Conservation (phyloP, 495 filamentous ascomycete species). For the Aspergillus olivimuriae region DNA sequence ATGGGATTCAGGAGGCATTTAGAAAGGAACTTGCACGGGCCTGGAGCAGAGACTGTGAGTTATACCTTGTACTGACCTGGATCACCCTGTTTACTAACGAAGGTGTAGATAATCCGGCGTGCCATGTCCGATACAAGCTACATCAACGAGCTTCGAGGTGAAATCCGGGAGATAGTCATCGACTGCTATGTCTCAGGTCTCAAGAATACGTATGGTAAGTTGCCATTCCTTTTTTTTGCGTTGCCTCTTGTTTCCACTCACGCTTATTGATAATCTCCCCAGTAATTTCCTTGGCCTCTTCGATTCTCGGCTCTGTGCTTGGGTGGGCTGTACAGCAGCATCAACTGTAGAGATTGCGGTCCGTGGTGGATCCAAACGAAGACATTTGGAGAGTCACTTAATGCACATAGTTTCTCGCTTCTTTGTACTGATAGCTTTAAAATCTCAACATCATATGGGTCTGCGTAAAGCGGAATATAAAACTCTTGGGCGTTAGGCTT, state of each 20-base stretch:
- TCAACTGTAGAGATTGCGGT: constrained; percentile 23
- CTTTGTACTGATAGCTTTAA: too few relatives aligned
- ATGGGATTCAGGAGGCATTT: constrained; percentile 27
- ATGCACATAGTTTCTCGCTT: too few relatives aligned
- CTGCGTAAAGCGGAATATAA: too few relatives aligned
- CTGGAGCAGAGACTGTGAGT: constrained; percentile 21
- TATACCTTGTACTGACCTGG: background rate
- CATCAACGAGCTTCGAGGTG: constrained; percentile 25
- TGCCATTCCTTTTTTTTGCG: too few relatives aligned
- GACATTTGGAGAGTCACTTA: too few relatives aligned
- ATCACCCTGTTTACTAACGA: too few relatives aligned
- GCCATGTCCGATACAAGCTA: constrained; percentile 33
- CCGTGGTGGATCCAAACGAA: too few relatives aligned
- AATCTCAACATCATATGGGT: too few relatives aligned
- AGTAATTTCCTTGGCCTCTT: constrained; percentile 28
- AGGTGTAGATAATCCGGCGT: constrained; percentile 27
- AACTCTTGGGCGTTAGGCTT: too few relatives aligned
- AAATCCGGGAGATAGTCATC: constrained; percentile 28
- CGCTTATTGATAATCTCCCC: too few relatives aligned
- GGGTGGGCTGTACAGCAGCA: constrained; percentile 27
- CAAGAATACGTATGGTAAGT: constrained; percentile 32
- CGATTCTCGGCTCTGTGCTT: constrained; percentile 20
- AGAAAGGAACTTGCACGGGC: constrained; percentile 19
- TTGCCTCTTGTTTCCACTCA: too few relatives aligned
- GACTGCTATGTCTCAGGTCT: constrained; percentile 29